Evolutionary conservation across 192 early-diverging fungal species (phyloP).

Genomic region (Rhizophagus prolifer): DNA sequence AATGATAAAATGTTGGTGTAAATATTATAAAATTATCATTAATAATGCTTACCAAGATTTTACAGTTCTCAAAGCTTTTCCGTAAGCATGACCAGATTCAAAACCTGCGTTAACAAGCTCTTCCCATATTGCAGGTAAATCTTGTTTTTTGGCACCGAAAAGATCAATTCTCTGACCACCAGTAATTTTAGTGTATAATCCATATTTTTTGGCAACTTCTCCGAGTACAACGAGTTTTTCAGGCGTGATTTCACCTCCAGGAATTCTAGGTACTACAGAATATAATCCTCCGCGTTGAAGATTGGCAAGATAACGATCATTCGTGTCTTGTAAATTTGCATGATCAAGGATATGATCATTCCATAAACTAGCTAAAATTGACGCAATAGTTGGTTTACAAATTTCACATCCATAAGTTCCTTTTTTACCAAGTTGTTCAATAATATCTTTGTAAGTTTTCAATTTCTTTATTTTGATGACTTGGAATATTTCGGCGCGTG

Average conservation of each 20-base stretch:
- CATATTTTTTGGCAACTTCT: conserved; percentile 61
- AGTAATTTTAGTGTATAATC: conserved; percentile 67
- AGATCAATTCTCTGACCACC: conserved; percentile 71
- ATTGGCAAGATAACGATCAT: conserved; percentile 68
- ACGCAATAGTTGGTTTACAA: conserved; percentile 64
- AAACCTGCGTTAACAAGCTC: conserved; percentile 61
- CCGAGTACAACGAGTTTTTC: conserved; percentile 62
- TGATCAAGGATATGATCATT: conserved; percentile 66
- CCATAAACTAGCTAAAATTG: conserved; percentile 62
- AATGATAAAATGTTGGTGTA: too few species aligned
- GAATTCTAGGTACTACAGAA: conserved; percentile 64
- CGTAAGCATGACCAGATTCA: conserved; percentile 71
- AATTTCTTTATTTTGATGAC: conserved; percentile 57
- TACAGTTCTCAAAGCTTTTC: conserved; percentile 67
- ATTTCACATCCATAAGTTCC: conserved; percentile 54
- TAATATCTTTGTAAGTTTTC: conserved; percentile 53
- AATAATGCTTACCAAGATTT: conserved; percentile 59
- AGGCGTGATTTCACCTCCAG: conserved; percentile 68
- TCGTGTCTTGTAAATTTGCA: conserved; percentile 59
- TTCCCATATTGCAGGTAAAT: conserved; percentile 67
- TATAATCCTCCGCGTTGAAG: conserved; percentile 68
- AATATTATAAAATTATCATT: too few species aligned
- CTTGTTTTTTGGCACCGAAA: conserved; percentile 65
- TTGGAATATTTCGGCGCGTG: conserved; percentile 59
- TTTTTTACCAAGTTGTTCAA: conserved; percentile 45